These are phyloP conservation scores for Cyclotella sp. DNA, from an alignment of 108 stramenopile genomes.

Conservation along the genomic window DNA sequence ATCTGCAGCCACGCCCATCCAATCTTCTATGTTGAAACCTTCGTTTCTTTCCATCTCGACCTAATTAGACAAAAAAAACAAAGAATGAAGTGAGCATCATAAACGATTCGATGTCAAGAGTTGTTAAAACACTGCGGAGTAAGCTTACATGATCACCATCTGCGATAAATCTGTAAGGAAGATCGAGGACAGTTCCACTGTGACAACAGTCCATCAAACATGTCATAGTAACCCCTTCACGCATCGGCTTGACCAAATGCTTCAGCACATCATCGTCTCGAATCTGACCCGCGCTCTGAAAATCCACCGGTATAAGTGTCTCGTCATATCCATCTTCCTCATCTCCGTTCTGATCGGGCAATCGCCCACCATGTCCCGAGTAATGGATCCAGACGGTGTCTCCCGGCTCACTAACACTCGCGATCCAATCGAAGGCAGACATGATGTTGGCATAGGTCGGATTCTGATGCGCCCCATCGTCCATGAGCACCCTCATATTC, in stretches of 20 bases:
- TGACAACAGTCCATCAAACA: constrained; percentile 50
- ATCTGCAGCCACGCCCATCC: constrained; percentile 3
- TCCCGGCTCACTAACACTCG: constrained; percentile 55
- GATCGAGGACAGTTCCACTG: constrained; percentile 75
- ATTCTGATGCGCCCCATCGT: constrained; percentile 61
- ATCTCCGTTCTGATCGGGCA: constrained; percentile 60
- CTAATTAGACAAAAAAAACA: neutral
- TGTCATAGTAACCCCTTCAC: constrained; percentile 74
- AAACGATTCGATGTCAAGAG: neutral
- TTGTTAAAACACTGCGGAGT: neutral
- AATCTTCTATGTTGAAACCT: constrained; percentile 16
- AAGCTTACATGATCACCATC: constrained; percentile 50
- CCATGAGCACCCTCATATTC: constrained; percentile 57
- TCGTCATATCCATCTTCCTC: constrained; percentile 78
- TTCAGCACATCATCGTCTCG: constrained; percentile 82
- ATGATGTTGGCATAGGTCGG: constrained; percentile 75
- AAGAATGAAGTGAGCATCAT: neutral
- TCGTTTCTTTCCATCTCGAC: constrained; percentile 30
- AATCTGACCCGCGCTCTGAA: constrained; percentile 82
- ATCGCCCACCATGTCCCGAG: constrained; percentile 73
- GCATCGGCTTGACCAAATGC: constrained; percentile 75
- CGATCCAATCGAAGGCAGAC: constrained; percentile 59
- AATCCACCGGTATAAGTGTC: constrained; percentile 92
- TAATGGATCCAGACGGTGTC: constrained; percentile 78
- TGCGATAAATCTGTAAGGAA: constrained; percentile 75